Evolutionary conservation across 441 rosid species (phyloP), one percentile per base, ranked within the genome.

Genomic region (Francoa sonchifolia): DNA sequence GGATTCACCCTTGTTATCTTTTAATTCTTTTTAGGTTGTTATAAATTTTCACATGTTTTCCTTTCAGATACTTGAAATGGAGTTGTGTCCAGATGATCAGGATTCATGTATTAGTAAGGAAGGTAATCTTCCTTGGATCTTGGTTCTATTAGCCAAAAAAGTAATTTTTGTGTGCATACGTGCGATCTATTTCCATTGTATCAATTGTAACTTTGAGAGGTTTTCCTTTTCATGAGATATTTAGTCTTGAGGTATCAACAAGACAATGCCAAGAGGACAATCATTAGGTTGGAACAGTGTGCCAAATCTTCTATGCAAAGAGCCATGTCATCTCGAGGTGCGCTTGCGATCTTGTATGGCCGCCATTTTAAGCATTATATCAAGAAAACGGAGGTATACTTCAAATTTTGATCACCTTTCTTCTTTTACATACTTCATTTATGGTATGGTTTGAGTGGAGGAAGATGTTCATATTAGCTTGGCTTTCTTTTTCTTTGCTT

Each of bases 21-120:
- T 50, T 9, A 13, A 38, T n/a, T 26, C 19, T 33, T 26, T 31
- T 23, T 20, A 40, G 5, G 2, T 30, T 58, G 43, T 63, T 19
- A 23, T 53, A 32, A 13, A 4, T 5, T 34, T 34, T 44, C n/a
- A n/a, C n/a, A n/a, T n/a, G n/a, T n/a, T 31, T 39, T 29, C 9
- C 47, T 42, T 52, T 46, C 69, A 66, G 76, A 50, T 66, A 47
- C 69, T 70, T 20, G 59, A 57, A 22, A 62, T 66, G 72, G 76
- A 70, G 50, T 66, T 70, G 44, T 62, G 57, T 34, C 76, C 76
- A 1, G 58, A 66, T 4, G 62, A 54, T 42, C 33, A 19, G 33
- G 67, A 70, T 42, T 29, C 50, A 16, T 37, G n/a, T 37, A 15
- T 45, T 15, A 54, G 55, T 15, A 54, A 38, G 38, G 57, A 62